These are phyloP conservation scores for Aspergillus sparsus DNA, from an alignment of 495 filamentous ascomycete species.

Conservation along the genomic window DNA sequence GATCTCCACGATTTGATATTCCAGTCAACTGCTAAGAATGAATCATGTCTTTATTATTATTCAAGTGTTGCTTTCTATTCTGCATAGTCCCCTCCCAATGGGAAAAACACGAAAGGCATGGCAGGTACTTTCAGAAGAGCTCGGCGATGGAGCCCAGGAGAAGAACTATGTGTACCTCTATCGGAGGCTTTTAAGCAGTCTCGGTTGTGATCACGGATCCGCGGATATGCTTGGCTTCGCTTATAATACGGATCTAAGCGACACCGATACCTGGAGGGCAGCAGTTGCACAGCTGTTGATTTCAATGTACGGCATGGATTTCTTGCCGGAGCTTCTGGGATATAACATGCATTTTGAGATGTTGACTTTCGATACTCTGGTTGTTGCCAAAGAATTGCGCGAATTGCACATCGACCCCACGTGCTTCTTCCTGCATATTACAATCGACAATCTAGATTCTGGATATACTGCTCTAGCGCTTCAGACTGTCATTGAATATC, in stretches of 20 bases:
- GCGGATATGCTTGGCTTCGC: constrained; percentile 36
- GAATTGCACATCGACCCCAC: constrained; percentile 47
- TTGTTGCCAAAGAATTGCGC: constrained; percentile 43
- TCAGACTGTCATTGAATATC: constrained; percentile 37
- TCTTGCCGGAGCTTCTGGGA: constrained; percentile 54
- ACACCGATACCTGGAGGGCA: constrained; percentile 43
- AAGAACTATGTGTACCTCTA: constrained; percentile 52
- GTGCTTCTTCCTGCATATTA: constrained; percentile 54
- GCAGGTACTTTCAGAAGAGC: constrained; percentile 53
- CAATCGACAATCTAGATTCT: constrained; percentile 52
- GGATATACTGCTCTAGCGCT: constrained; percentile 53
- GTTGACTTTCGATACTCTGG: constrained; percentile 43
- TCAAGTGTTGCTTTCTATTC: too few species aligned
- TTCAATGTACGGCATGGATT: constrained; percentile 49
- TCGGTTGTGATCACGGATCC: constrained; percentile 32
- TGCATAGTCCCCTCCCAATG: too few species aligned
- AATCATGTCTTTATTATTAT: too few species aligned
- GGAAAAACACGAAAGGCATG: constrained; percentile 35
- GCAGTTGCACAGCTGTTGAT: constrained; percentile 50
- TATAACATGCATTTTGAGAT: constrained; percentile 54
- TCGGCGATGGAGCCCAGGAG: constrained; percentile 49
- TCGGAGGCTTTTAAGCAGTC: constrained; percentile 37
- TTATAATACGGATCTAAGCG: constrained; percentile 31
- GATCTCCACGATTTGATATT: too few species aligned
- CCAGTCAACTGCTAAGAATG: too few species aligned